These are phyloP conservation scores for Coleophoma cylindrospora DNA, from an alignment of 2,329 filamentous ascomycete species.

Conservation along the genomic window DNA sequence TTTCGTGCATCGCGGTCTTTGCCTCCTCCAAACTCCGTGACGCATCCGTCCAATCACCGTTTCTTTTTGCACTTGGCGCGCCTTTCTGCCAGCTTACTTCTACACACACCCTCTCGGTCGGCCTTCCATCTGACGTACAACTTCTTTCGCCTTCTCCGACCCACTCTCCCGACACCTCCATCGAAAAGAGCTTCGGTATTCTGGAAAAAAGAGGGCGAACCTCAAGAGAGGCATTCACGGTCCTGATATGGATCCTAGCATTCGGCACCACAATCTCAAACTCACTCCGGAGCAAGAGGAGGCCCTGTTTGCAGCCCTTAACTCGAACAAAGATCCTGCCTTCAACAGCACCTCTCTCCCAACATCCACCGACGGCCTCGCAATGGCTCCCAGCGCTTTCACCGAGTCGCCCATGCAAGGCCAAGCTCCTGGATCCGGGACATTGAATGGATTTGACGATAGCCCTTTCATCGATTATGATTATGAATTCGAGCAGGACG, in stretches of 20 bases:
- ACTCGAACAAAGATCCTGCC: slow-evolving; percentile 50
- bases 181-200: background rate
- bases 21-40: too few relatives aligned
- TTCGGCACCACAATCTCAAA: background rate
- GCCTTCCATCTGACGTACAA: background rate
- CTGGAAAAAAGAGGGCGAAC: background rate
- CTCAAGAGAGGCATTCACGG: background rate
- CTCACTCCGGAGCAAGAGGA: slow-evolving; percentile 55
- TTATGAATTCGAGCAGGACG: slow-evolving; percentile 69
- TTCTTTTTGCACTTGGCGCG: too few relatives aligned
- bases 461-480: slow-evolving; percentile 83
- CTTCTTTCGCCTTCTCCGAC: background rate
- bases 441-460: slow-evolving; percentile 55
- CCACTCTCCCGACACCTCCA: background rate
- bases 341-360: slow-evolving; percentile 18
- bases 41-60: too few relatives aligned
- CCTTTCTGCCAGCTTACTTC: too few relatives aligned
- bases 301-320: slow-evolving; percentile 70
- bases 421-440: slow-evolving; percentile 34
- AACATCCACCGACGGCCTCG: slow-evolving; percentile 30
- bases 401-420: slow-evolving; percentile 40
- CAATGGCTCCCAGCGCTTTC: slow-evolving; percentile 43
- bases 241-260: background rate
- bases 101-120: too few relatives aligned
- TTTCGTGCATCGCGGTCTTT: too few relatives aligned